Conservation (phyloP, 495 filamentous ascomycete species). For the Aspergillus haitiensis region DNA sequence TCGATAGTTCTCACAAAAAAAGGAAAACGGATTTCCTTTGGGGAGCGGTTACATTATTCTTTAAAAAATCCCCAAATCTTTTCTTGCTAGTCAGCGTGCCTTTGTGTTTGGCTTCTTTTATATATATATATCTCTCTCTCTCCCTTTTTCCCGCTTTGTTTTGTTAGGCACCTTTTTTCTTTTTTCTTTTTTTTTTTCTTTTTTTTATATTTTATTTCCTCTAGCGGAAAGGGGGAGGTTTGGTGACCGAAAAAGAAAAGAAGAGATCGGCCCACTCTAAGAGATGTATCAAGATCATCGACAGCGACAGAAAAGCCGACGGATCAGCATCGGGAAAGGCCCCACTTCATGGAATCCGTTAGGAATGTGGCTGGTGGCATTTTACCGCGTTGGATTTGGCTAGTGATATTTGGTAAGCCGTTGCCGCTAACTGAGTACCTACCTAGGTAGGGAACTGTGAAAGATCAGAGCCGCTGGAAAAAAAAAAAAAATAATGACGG, state of each 20-base stretch:
- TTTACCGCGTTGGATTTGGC: slow-evolving; percentile 16
- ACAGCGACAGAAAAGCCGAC: slow-evolving; percentile 28
- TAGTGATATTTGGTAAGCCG: slow-evolving; percentile 19
- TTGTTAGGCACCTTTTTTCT: not conserved
- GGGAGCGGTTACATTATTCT: too few species aligned
- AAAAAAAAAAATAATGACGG: slow-evolving; percentile 34
- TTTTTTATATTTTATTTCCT: slow-evolving; percentile 4
- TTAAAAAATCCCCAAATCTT: too few species aligned
- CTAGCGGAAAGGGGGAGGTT: slow-evolving; percentile 1
- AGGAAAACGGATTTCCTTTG: too few species aligned
- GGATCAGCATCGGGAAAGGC: slow-evolving; percentile 30
- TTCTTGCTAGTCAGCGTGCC: not conserved
- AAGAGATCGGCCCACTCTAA: slow-evolving; percentile 26
- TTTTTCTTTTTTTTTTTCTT: not conserved
- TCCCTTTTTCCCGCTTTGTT: not conserved
- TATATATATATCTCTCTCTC: not conserved
- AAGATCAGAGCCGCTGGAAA: slow-evolving; percentile 5
- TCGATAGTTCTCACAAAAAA: too few species aligned
- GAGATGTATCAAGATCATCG: slow-evolving; percentile 35
- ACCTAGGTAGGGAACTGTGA: too few species aligned
- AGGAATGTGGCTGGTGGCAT: slow-evolving; percentile 24
- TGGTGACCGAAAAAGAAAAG: slow-evolving; percentile 14
- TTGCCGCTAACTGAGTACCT: slow-evolving; percentile 10
- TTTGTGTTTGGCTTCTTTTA: not conserved
- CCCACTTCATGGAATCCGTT: slow-evolving; percentile 28